A percentile compares a stretch with the other conserved stretches of the same genome.
phyloP scores from a whole-genome alignment of 257 asterid genomes.

The Leonotis leonurus region DNA sequence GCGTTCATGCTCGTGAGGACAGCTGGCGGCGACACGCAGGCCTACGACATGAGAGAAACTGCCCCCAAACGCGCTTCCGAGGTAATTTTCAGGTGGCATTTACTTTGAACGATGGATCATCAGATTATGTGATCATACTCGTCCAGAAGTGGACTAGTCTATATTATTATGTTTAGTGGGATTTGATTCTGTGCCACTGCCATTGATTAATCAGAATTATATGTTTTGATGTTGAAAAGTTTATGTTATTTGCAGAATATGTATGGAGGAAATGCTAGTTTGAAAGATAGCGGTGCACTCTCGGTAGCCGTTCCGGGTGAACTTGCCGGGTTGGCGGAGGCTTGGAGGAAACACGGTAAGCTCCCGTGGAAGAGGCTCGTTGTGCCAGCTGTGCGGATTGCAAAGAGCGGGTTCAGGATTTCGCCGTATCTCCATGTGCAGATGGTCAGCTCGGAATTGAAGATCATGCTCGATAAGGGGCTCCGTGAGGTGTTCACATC shows the following conservation, averaged over 20 bases:
- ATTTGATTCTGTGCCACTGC: neutral
- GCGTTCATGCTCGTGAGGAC: slow-evolving; percentile 55
- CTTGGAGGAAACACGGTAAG: slow-evolving; percentile 49
- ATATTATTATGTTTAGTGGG: no score
- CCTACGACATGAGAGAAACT: slow-evolving; percentile 64
- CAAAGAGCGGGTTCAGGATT: slow-evolving; percentile 47
- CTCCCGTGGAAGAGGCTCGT: slow-evolving; percentile 57
- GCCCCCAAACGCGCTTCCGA: slow-evolving; percentile 46
- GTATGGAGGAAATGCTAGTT: slow-evolving; percentile 35
- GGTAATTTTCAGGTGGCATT: slow-evolving; percentile 13
- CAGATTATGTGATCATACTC: neutral
- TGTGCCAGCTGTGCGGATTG: slow-evolving; percentile 43
- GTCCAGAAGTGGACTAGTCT: neutral
- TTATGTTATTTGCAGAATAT: slow-evolving; percentile 29
- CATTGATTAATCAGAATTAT: neutral
- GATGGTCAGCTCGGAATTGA: slow-evolving; percentile 32
- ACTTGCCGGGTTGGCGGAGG: slow-evolving; percentile 49
- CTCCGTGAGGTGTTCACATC: slow-evolving; percentile 39
- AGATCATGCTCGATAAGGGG: slow-evolving; percentile 43
- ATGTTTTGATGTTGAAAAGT: neutral
- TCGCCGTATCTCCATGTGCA: slow-evolving; percentile 50
- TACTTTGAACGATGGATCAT: neutral
- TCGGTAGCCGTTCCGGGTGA: slow-evolving; percentile 77
- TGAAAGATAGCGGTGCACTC: slow-evolving; percentile 41
- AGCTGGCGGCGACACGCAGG: slow-evolving; percentile 32